Conservation (phyloP, 1,284 basidiomycete genomes). For the Marasmius sp. region DNA sequence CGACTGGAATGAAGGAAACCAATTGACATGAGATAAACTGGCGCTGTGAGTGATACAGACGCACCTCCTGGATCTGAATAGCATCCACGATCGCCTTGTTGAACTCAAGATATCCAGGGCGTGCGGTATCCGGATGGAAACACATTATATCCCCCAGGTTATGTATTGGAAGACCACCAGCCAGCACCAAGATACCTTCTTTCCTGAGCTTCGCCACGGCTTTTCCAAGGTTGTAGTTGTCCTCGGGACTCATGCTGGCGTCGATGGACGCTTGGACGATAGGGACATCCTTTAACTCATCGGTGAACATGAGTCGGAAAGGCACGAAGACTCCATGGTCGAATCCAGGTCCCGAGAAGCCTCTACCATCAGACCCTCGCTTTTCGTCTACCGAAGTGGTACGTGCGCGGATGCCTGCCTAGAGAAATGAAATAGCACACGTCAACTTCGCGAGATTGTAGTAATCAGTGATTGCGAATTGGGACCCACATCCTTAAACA, state of each 20-base stretch:
- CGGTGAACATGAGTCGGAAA: constrained; percentile 76
- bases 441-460: constrained; percentile 45
- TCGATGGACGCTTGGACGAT: constrained; percentile 75
- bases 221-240: constrained; percentile 66
- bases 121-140: constrained; percentile 52
- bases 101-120: constrained; percentile 51
- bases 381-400: constrained; percentile 47
- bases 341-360: constrained; percentile 57
- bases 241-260: constrained; percentile 53
- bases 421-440: constrained; percentile 42
- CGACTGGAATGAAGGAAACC: constrained; percentile 25
- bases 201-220: constrained; percentile 59
- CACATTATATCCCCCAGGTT: constrained; percentile 58
- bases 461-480: background rate
- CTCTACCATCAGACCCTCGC: constrained; percentile 59
- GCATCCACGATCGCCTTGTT: constrained; percentile 61
- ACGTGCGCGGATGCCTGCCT: no score
- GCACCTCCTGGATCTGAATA: constrained; percentile 46
- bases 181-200: constrained; percentile 68
- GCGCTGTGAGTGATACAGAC: constrained; percentile 20
- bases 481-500: constrained; percentile 52
- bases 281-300: constrained; percentile 56
- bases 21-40: background rate
- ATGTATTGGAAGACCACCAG: constrained; percentile 70
- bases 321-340: constrained; percentile 80